Conservation (phyloP, 2,329 filamentous ascomycete genomes). For the Dissoconium aciculare region DNA sequence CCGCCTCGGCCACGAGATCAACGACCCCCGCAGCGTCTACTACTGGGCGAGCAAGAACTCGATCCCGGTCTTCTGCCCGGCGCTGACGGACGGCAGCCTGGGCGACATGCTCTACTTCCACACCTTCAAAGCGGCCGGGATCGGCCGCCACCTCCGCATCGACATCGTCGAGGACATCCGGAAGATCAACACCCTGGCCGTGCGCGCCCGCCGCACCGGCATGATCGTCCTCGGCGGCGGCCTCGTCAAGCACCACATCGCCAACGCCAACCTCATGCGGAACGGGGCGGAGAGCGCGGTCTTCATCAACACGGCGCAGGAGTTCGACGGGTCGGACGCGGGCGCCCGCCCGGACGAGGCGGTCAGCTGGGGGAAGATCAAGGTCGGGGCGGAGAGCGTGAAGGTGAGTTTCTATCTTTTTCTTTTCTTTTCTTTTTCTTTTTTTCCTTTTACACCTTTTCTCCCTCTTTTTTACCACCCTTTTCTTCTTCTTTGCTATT, state of each 20-base stretch:
- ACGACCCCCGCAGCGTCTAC: constrained; percentile 78
- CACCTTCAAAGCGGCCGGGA: constrained; percentile 69
- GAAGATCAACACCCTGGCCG: constrained; percentile 78
- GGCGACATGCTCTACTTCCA: constrained; percentile 99
- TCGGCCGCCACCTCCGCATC: constrained; percentile 56
- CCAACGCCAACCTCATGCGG: constrained; percentile 92
- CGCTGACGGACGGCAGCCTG: constrained; percentile 83
- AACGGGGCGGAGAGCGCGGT: constrained; percentile 95
- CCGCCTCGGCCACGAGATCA: constrained; percentile 82
- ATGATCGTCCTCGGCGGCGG: constrained; percentile 95
- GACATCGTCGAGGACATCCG: constrained; percentile 93
- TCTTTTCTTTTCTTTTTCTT: no score
- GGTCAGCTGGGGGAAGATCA: constrained; percentile 98
- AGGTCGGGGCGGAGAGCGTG: constrained; percentile 68
- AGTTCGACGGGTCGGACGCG: constrained; percentile 94
- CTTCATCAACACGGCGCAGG: constrained; percentile 93
- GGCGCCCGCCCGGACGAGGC: constrained; percentile 91
- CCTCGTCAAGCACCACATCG: constrained; percentile 96
- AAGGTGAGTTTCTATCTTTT: constrained; percentile 64
- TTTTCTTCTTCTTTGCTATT: no score
- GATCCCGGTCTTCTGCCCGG: constrained; percentile 94
- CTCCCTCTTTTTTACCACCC: no score
- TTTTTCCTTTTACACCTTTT: no score
- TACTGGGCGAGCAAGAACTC: constrained; percentile 97
- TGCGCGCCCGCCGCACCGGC: constrained; percentile 72